Conservation (phyloP, 495 filamentous ascomycete genomes). For the Penicillium canariense region DNA sequence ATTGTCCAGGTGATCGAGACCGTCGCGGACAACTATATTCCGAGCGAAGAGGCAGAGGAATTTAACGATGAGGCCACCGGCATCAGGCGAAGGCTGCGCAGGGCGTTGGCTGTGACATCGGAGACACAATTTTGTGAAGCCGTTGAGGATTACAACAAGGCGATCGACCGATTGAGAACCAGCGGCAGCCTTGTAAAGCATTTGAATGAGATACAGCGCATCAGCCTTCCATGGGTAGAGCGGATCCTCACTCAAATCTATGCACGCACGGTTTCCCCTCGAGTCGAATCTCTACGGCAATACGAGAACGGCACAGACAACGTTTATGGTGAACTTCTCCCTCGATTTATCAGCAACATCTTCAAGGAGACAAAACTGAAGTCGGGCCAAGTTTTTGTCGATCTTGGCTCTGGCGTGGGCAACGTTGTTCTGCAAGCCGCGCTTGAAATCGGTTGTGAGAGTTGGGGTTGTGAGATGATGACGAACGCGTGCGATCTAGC, state of each 20-base stretch:
- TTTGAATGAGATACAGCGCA: conserved; percentile 59
- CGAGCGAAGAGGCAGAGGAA: conserved; percentile 56
- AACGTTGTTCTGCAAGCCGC: conserved; percentile 95
- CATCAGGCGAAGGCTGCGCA: conserved; percentile 67
- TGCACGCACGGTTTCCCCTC: conserved; percentile 85
- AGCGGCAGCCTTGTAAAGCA: conserved; percentile 67
- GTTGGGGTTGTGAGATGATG: conserved; percentile 97
- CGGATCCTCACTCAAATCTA: conserved; percentile 87
- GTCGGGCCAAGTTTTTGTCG: conserved; percentile 81
- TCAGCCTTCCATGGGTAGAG: conserved; percentile 69
- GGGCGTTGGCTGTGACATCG: conserved; percentile 60
- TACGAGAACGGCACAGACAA: conserved; percentile 87
- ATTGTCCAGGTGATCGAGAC: conserved; percentile 76
- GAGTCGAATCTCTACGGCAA: conserved; percentile 73
- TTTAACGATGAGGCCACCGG: conserved; percentile 74
- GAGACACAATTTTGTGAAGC: conserved; percentile 65
- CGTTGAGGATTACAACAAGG: conserved; percentile 73
- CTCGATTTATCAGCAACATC: conserved; percentile 75
- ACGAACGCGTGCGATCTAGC: conserved; percentile 80
- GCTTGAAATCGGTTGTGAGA: conserved; percentile 88
- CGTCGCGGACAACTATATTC: conserved; percentile 72
- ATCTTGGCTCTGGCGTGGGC: conserved; percentile 91
- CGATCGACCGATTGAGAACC: conserved; percentile 54
- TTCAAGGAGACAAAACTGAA: conserved; percentile 75
- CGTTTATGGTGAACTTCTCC: conserved; percentile 90